phyloP scores from a whole-genome alignment of 352 stramenopile species.

The Thraustochytrium sp. region DNA sequence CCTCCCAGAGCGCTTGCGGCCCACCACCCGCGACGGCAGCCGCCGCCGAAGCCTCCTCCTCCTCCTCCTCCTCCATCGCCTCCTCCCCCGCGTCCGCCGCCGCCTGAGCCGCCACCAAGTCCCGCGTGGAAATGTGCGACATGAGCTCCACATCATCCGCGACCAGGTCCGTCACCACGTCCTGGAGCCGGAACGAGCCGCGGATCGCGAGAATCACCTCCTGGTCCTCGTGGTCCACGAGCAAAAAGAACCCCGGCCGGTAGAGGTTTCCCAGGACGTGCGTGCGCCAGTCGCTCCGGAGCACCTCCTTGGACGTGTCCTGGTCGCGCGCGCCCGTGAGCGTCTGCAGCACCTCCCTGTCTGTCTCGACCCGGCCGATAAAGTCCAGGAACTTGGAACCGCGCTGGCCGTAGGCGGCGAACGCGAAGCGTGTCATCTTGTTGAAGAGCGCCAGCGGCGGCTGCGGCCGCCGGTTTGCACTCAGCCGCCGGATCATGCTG shows the following conservation, averaged over 20 bases:
- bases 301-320: not conserved
- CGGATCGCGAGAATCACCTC: conserved; percentile 12
- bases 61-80: not conserved
- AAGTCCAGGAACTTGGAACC: not conserved
- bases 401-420: conserved; percentile 5
- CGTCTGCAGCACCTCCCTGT: not conserved
- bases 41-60: not conserved
- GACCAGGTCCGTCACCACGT: conserved; percentile 23
- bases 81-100: not conserved
- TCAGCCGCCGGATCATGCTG: not conserved
- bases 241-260: not conserved
- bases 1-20: too few relatives aligned
- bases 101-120: not conserved
- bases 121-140: too few relatives aligned
- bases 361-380: not conserved
- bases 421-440: not conserved
- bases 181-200: conserved; percentile 2
- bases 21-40: too few relatives aligned
- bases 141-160: not conserved
- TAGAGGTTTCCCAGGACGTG: conserved; percentile 4
- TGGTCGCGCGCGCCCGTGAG: not conserved
- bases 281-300: not conserved
- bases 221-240: conserved; percentile 4
- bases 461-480: not conserved
- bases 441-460: not conserved